Evolutionary conservation across 2,329 filamentous ascomycete genomes (phyloP), one percentile per base, ranked within the genome.

Genomic region (Cercospora nicotianae): DNA sequence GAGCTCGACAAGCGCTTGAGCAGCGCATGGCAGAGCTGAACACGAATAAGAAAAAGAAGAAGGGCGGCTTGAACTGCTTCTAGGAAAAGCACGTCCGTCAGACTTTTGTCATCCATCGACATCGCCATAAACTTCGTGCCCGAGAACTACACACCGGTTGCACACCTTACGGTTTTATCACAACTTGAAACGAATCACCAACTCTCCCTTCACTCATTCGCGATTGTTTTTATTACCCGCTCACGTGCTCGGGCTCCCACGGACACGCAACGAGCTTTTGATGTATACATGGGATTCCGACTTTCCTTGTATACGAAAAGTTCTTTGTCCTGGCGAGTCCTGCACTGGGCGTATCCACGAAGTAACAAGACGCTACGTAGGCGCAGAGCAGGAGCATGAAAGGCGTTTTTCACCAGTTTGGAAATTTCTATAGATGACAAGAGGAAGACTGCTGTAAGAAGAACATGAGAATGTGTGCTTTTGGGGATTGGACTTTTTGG

Each of bases 51-150:
- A 90, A 91, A 82, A 90, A 91, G 83, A 95, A 96, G 85, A 97
- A 96, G 87, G 89, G 91, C 76, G 94, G 91, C 73, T 86, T 99
- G 81, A 98, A 97, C 84, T 99, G 95, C 87, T 99, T 99, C 85
- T 97, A 93, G 75, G 67, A 69, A 68, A 72, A 70, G 72, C 69
- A 68, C 61, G 53, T 63, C 58, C 64, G 60, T 60, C 65, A 64
- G 63, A 62, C 64, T 60, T 57, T 69, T 28, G 60, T 67, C 63
- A 60, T 68, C 23, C 66, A 67, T 51, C 63, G 67, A 66, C 63
- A 66, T 60, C 67, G 65, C 53, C 59, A 68, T 36, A 59, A 59
- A 48, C 18, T 59, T 30, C 62, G 33, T 48, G 20, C 53, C 23
- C 62, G 62, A 26, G 53, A 64, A 30, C 23, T 64, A 18, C 39